A percentile compares a stretch with the other conserved stretches of the same genome.
phyloP scores from a whole-genome alignment of 768 basidiomycete species.

The Baorangia bicolor region DNA sequence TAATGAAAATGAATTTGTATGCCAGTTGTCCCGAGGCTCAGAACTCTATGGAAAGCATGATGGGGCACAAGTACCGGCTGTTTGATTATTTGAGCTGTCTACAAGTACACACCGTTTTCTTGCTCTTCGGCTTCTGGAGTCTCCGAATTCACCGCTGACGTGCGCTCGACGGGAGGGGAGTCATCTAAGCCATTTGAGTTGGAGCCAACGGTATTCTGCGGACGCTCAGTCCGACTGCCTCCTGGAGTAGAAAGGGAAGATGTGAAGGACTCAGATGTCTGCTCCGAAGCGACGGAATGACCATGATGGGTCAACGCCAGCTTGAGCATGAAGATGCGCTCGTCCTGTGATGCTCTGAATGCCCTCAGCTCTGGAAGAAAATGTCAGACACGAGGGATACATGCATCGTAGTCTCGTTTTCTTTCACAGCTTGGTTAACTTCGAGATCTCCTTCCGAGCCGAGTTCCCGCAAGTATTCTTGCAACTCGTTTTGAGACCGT shows the following conservation, averaged over 20 bases:
- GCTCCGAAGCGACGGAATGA: constrained; percentile 36
- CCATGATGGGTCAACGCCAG: constrained; percentile 66
- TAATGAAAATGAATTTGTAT: constrained; percentile 2
- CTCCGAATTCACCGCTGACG: not conserved
- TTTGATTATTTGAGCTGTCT: constrained; percentile 3
- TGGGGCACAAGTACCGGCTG: not conserved
- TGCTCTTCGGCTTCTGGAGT: not conserved
- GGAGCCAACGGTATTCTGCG: constrained; percentile 3
- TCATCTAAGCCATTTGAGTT: constrained; percentile 19
- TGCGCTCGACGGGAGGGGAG: not conserved
- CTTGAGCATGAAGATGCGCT: constrained; percentile 67
- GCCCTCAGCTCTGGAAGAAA: constrained; percentile 13
- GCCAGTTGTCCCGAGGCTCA: not conserved
- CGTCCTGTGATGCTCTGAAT: constrained; percentile 72
- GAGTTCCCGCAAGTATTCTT: constrained; percentile 42
- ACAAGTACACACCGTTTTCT: constrained; percentile 29
- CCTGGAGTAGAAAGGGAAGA: not conserved
- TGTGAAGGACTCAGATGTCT: not conserved
- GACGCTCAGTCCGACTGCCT: not conserved
- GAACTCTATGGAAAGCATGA: not conserved
- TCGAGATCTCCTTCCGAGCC: constrained; percentile 50
- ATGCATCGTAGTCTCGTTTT: constrained; percentile 72
- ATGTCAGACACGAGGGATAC: constrained; percentile 34
- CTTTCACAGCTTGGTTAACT: constrained; percentile 56
- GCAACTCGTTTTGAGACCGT: constrained; percentile 59